These are phyloP conservation scores for Blumeriella jaapii DNA, from an alignment of 2,329 filamentous ascomycete species.

Conservation along the genomic window DNA sequence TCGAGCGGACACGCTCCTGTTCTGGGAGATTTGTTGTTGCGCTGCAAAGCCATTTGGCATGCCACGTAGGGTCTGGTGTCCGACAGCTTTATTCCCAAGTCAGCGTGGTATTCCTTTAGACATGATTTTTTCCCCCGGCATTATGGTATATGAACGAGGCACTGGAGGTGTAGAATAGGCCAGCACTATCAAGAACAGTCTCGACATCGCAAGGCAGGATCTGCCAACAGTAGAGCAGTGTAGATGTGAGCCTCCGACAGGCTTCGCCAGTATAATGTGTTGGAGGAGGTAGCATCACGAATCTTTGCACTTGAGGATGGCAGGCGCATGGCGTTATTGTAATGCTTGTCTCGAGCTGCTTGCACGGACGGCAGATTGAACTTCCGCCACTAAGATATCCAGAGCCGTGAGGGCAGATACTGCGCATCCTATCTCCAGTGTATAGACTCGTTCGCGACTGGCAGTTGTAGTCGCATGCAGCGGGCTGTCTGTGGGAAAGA, in stretches of 20 bases:
- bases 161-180: background rate
- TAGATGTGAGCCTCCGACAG: too few species aligned
- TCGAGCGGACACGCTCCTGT: slow-evolving; percentile 43
- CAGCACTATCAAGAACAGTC: background rate
- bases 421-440: background rate
- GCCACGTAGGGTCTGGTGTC: slow-evolving; percentile 50
- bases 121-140: too few species aligned
- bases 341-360: background rate
- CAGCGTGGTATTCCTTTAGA: slow-evolving; percentile 9
- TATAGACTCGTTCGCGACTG: slow-evolving; percentile 1
- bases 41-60: slow-evolving; percentile 48
- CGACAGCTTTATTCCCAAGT: slow-evolving; percentile 29
- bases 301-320: too few species aligned
- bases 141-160: background rate
- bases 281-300: too few species aligned
- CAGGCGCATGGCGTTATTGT: background rate
- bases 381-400: background rate
- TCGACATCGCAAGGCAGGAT: too few species aligned
- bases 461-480: slow-evolving; percentile 12
- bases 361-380: background rate
- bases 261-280: too few species aligned
- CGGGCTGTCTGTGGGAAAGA: slow-evolving; percentile 21
- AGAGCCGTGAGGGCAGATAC: background rate
- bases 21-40: slow-evolving; percentile 45
- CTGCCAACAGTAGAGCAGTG: too few species aligned